Evolutionary conservation across 2,329 filamentous ascomycete genomes (phyloP), one percentile per base, ranked within the genome.

Genomic region (Xylariaceae sp.): DNA sequence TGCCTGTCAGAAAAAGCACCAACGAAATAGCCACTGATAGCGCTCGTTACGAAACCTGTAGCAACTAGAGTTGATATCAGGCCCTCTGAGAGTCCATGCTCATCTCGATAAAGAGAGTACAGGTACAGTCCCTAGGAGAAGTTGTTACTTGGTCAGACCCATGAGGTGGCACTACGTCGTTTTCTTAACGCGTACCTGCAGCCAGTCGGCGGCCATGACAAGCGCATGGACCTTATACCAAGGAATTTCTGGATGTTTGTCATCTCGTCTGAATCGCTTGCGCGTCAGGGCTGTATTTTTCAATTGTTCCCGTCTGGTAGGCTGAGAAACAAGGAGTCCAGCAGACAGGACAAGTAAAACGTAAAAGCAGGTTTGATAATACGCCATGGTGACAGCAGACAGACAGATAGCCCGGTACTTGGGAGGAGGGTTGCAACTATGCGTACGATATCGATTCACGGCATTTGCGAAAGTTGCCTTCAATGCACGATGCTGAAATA

Each of bases 11-110:
- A 72, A 7, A 76, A 59, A 16, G 67, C 61, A 9, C 76, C 76
- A 9, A 71, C 70, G 51, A 77, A 73, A 20, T 71, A 69, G 18
- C 74, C 80, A 41, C 77, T 78, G 19, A 79, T 59, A 44, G 76
- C 81, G 7, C 76, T 79, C 1, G 78, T 76, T 26, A 82, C 65
- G 66, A 83, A 83, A 20, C 80, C 74, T 16, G 74, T 72, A 4
- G 76, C 74, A 62, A 79, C 80, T 10, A 81, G 69, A 29, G 69
- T 70, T 23, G 77, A 64, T 16, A 68, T 60, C 12, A 57, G 19
- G 19, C 56, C 46, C 12, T 61, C 44, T 4, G 67, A 59, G 7
- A 70, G 57, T 7, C 56, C 55, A 52, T 69, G 62, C 51, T 70
- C 67, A 45, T 70, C 66, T 48, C 54, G 56, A 46, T 70, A 70